A percentile compares a stretch with the other conserved stretches of the same genome.
Conservation (phyloP, 2,329 filamentous ascomycete genomes). For the Epichloe bromicola region DNA sequence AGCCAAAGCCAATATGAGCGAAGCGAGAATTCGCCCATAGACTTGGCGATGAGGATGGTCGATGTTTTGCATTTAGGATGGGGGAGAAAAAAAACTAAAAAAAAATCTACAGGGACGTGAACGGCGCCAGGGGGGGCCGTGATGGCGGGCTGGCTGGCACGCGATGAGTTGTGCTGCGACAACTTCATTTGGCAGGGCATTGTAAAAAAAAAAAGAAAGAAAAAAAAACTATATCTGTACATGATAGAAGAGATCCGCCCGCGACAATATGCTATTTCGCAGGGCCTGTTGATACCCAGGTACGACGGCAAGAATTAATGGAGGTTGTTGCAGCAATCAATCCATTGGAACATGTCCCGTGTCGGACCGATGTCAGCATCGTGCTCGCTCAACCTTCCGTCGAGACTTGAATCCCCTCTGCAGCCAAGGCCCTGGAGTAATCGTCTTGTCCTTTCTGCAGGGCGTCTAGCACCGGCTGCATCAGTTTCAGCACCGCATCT, state of each 20-base stretch:
- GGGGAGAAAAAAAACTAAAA: rapidly evolving
- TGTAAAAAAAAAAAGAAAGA: no score
- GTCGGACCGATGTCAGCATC: background rate
- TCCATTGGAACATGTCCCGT: background rate
- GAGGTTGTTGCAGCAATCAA: background rate
- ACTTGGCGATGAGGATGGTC: background rate
- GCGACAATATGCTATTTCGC: background rate
- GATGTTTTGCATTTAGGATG: no score
- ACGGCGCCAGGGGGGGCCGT: no score
- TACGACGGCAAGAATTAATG: background rate
- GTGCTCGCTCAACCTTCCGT: conserved; percentile 24
- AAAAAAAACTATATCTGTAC: background rate
- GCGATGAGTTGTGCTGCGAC: background rate
- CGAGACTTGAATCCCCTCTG: conserved; percentile 39
- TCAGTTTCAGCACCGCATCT: conserved; percentile 61
- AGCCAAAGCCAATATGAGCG: conserved; percentile 24
- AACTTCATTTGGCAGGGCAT: background rate
- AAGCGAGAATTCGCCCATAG: conserved; percentile 28
- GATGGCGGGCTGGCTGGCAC: no score
- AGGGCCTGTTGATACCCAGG: background rate
- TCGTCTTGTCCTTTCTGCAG: conserved; percentile 56
- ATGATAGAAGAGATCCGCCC: background rate
- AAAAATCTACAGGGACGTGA: no score
- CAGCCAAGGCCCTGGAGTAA: conserved; percentile 58
- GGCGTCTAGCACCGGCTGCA: conserved; percentile 60